Conservation (phyloP, 1,284 basidiomycete species). For the Leccinum laetum region DNA sequence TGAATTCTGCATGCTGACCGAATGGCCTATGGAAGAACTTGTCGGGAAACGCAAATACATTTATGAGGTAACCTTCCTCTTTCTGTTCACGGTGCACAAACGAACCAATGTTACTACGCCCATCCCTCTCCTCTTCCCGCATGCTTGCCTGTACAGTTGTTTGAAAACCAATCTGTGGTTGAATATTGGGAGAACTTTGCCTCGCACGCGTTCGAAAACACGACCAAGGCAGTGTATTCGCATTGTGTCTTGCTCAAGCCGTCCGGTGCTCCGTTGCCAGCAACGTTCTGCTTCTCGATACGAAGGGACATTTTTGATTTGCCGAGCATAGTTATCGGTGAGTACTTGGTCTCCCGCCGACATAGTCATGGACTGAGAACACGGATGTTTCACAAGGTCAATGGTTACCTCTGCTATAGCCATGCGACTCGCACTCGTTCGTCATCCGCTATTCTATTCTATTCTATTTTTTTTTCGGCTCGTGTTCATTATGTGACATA, state of each 20-base stretch:
- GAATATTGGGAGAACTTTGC: constrained; percentile 97
- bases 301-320: constrained; percentile 87
- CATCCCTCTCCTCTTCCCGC: not conserved
- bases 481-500: constrained; percentile 6
- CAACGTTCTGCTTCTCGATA: constrained; percentile 94
- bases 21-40: constrained; percentile 85
- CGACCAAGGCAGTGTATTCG: constrained; percentile 92
- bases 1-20: constrained; percentile 95
- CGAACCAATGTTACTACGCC: constrained; percentile 9
- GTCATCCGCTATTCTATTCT: not conserved
- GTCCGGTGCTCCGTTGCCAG: constrained; percentile 78
- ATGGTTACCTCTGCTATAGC: constrained; percentile 74
- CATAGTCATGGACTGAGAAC: not conserved
- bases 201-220: constrained; percentile 94
- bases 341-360: constrained; percentile 16
- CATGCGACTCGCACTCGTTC: constrained; percentile 6
- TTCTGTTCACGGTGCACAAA: constrained; percentile 17
- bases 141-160: constrained; percentile 50
- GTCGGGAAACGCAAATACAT: constrained; percentile 82
- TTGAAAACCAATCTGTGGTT: constrained; percentile 88
- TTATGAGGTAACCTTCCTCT: constrained; percentile 67
- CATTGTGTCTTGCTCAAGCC: constrained; percentile 87
- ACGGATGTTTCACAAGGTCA: constrained; percentile 51
- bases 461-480: not conserved
- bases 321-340: constrained; percentile 85